Evolutionary conservation across 1,284 basidiomycete species (phyloP).

Genomic region (Leccinum griseonigrum): DNA sequence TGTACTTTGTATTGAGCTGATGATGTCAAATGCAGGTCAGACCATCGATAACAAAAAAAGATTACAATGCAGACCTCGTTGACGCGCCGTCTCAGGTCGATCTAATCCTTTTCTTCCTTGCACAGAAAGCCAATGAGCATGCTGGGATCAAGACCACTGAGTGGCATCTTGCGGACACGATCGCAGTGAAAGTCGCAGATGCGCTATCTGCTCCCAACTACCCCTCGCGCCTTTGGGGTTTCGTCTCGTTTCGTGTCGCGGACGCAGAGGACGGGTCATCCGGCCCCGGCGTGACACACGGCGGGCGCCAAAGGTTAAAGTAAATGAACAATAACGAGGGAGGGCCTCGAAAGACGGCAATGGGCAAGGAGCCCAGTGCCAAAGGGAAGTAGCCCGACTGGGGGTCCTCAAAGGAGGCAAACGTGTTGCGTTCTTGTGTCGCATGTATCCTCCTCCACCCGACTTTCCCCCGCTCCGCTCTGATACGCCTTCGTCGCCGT

Average conservation of each 20-base stretch:
- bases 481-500: too few relatives aligned
- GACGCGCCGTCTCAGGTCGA: conserved; percentile 75
- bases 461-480: too few relatives aligned
- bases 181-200: conserved; percentile 78
- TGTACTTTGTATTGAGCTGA: conserved; percentile 56
- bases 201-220: too few relatives aligned
- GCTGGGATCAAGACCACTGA: conserved; percentile 90
- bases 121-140: conserved; percentile 95
- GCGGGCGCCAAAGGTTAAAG: too few relatives aligned
- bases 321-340: too few relatives aligned
- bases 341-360: background rate
- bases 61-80: conserved; percentile 52
- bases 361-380: background rate
- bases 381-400: too few relatives aligned
- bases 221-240: too few relatives aligned
- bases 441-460: too few relatives aligned
- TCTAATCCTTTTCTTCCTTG: conserved; percentile 79
- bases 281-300: too few relatives aligned
- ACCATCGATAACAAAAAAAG: background rate
- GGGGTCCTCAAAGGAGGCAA: too few relatives aligned
- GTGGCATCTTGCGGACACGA: conserved; percentile 88
- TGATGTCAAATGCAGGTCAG: conserved; percentile 3
- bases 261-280: too few relatives aligned
- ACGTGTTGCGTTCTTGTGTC: background rate
- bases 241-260: too few relatives aligned